Conservation (phyloP, 192 early-diverging fungal species). For the Glomus cerebriforme region DNA sequence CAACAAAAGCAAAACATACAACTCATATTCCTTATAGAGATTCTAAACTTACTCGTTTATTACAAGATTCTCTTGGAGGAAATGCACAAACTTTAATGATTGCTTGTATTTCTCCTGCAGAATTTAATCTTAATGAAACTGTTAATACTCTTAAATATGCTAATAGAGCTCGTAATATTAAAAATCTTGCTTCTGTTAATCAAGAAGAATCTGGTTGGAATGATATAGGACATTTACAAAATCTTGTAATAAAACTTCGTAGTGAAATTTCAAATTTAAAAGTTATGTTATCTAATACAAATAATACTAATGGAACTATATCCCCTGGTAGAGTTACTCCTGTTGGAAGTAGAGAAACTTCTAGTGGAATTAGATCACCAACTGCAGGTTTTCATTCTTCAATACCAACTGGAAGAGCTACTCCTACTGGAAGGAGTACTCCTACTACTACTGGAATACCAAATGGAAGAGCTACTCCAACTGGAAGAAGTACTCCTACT, state of each 20-base stretch:
- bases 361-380: background rate
- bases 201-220: constrained; percentile 67
- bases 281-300: background rate
- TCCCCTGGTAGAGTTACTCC: background rate
- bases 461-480: no score
- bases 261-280: constrained; percentile 52
- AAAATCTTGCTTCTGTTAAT: constrained; percentile 84
- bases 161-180: constrained; percentile 93
- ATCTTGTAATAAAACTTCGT: constrained; percentile 64
- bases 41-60: constrained; percentile 92
- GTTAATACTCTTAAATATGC: constrained; percentile 97
- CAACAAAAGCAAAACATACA: constrained; percentile 51
- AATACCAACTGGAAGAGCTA: background rate
- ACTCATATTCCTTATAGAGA: constrained; percentile 95
- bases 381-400: background rate
- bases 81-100: constrained; percentile 94
- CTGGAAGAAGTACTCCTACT: constrained; percentile 38
- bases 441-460: background rate
- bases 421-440: no score
- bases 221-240: constrained; percentile 62
- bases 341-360: background rate
- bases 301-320: background rate
- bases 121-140: constrained; percentile 84
- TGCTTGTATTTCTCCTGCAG: constrained; percentile 89
- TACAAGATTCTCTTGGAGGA: constrained; percentile 96